Base-by-base conservation (phyloP, 78 protist genomes). In the Speleostelium caveatum region DNA sequence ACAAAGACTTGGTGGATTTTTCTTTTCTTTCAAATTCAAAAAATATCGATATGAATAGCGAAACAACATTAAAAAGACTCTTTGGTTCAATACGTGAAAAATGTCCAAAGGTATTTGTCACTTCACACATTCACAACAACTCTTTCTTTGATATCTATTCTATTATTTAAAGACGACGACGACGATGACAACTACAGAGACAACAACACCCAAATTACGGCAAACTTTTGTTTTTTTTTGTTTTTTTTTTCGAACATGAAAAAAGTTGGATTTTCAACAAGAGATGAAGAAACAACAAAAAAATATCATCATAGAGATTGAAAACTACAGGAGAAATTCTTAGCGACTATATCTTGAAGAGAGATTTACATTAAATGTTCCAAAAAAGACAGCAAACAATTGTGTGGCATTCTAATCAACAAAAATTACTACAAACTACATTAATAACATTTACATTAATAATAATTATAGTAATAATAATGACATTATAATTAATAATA, bases 101-200 rank as follows among this genome's bases (percentile, higher is more conserved):
- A 68, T 80, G 75, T 41, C 38, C 49, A 68, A 80, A 80, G 77
- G 89, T 80, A 80, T 78, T 22, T 26, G 38, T 49, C 86, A 75
- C 26, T 58, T 4, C 26, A 26, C 10, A 26, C 10, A n/a, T 3
- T 0, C 7, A 2, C 3, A 2, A 28, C 66, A 17, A 28, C 66
- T 28, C n/a, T 59, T 59, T 30, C n/a, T 58, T 32, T 28, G 28
- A 21, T 59, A 28, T 28, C 14, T 59, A 30, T 28, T 62, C 69
- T 21, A 32, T 61, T 22, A 61, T 12, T 30, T 17, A 59, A 59
- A 28, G 22, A 63, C 35, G 22, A 32, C 72, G 22, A 35, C n/a
- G 8, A 62, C 45, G 33, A 33, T 21, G 28, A 63, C 72, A 33
- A 66, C 28, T n/a, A n/a, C n/a, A n/a, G n/a, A 16, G 12, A 49